Conservation (phyloP, 441 rosid species). For the Euphorbia schlechtendalii region DNA sequence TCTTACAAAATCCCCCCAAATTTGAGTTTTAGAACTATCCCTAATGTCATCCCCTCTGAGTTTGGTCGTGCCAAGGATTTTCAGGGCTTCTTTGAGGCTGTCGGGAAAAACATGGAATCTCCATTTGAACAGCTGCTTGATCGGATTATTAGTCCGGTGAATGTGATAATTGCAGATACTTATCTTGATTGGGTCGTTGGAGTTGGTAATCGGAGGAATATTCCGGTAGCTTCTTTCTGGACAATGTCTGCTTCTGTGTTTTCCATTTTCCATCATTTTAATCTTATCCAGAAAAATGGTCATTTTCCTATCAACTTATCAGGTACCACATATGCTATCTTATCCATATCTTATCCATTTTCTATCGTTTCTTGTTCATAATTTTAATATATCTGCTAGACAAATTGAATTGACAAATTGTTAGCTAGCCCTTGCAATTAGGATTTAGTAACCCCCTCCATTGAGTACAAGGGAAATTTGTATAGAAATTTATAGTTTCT, state of each 20-base stretch:
- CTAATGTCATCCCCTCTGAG: constrained; percentile 63
- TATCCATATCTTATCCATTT: too few species aligned
- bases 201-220: constrained; percentile 25
- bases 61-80: constrained; percentile 36
- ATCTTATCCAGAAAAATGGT: constrained; percentile 29
- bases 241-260: constrained; percentile 33
- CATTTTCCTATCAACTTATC: constrained; percentile 32
- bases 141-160: constrained; percentile 17
- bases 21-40: constrained; percentile 35
- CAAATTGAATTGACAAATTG: too few species aligned
- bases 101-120: constrained; percentile 36
- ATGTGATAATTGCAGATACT: constrained; percentile 41
- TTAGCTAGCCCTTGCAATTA: too few species aligned
- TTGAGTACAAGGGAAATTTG: too few species aligned
- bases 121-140: constrained; percentile 54
- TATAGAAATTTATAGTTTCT: too few species aligned
- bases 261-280: constrained; percentile 36
- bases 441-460: too few species aligned
- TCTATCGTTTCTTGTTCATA: too few species aligned
- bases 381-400: too few species aligned
- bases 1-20: constrained; percentile 27
- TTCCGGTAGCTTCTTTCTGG: constrained; percentile 52
- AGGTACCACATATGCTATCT: constrained; percentile 25
- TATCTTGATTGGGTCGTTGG: constrained; percentile 34
- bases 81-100: constrained; percentile 35